Base-by-base conservation (phyloP, 1,284 basidiomycete species). In the Abortiporus biennis region DNA sequence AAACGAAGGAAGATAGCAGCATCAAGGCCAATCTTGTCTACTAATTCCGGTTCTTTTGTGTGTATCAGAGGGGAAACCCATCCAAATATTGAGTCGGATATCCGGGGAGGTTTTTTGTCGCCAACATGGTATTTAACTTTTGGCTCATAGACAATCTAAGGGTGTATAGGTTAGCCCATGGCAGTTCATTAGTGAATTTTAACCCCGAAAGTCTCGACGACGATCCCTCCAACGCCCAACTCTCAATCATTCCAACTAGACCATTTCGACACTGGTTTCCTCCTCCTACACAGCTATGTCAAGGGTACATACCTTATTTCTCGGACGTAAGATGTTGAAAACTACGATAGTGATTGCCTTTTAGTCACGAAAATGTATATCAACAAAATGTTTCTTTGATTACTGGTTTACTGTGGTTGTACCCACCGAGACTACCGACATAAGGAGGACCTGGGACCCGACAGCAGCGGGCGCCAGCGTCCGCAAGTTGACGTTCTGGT, bases 1-100 rank as follows among this genome's bases (percentile, higher is more conserved):
- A 99, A 97, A 17, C 94, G 85, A 15, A 99, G 78, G 63, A 91
- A 99, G 11, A 88, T 78, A 38, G 92, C 85, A 0, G 94, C 95
- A 60, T 99, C 96, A 16, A 97, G 78, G 13, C 91, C 95, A 55
- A 97, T 77, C 60, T 94, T 92, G 52, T 89, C 80, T 23, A 98
- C 71, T 34, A 98, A 78, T 52, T 92, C 85, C 21, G 85, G 79
- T 63, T 99, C 95, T 54, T 86, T 85, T 22, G 86, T 84, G 48
- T 80, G 76, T 38, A 92, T 56, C 16, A 98, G 76, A 2, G 95
- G 94, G 17, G 83, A 82, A 1, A 98, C 68, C 95, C 94, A 95
- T 42, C 88, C 87, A 37, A 90, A 78, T 43, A 92, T 65, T 2
- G 86, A 83, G 60, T 88, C 82, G 44, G 84, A 85, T 58, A 93